These are phyloP conservation scores for Lactarius tabidus DNA, from an alignment of 768 basidiomycete species.

Conservation along the genomic window DNA sequence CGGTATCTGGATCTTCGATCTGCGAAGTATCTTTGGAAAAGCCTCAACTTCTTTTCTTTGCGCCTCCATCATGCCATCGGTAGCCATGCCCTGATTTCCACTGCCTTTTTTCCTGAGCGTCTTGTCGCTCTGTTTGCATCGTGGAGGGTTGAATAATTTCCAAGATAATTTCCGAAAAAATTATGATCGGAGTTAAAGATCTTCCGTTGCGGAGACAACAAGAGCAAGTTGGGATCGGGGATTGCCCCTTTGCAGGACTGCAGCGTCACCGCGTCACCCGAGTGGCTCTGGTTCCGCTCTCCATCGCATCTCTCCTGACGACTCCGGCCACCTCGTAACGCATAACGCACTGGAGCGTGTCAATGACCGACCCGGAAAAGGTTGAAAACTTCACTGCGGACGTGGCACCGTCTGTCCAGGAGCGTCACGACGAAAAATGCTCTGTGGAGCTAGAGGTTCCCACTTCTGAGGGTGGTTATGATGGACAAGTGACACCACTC, in stretches of 20 bases:
- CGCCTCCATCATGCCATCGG: neutral
- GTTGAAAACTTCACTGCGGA: neutral
- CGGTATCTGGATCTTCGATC: neutral
- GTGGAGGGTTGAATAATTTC: neutral
- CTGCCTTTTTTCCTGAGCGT: neutral
- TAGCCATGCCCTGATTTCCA: neutral
- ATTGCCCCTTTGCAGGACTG: neutral
- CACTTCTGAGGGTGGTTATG: neutral
- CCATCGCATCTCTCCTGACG: neutral
- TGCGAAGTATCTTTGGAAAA: neutral
- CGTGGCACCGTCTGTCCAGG: neutral
- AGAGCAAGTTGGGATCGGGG: neutral
- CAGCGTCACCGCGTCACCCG: neutral
- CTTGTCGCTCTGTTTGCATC: neutral
- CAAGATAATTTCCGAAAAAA: neutral
- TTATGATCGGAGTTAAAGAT: neutral
- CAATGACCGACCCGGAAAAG: neutral
- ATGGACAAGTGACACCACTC: neutral
- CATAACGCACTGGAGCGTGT: neutral
- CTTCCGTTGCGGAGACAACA: neutral
- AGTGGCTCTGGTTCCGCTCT: neutral
- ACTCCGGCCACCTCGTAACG: neutral
- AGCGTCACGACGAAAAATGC: neutral
- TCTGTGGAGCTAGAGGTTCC: neutral
- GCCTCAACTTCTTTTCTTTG: neutral